A percentile compares a stretch with the other conserved stretches of the same genome.
These are phyloP conservation scores for Phialophora macrospora DNA, from an alignment of 2,329 filamentous ascomycete genomes.

Conservation along the genomic window DNA sequence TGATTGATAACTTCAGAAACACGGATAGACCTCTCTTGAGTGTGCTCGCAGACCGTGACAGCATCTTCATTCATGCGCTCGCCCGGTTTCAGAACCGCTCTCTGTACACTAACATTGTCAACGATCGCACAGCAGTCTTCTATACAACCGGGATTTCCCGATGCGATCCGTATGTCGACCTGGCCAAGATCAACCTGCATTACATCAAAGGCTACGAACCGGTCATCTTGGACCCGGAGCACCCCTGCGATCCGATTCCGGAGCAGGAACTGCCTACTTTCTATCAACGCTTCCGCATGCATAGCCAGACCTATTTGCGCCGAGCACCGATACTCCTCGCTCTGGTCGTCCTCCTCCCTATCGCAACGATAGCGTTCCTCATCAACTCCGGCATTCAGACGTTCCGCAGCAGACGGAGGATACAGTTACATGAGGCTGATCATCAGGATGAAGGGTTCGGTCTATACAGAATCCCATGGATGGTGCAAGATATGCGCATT, in stretches of 20 bases:
- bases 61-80: conserved; percentile 82
- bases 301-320: conserved; percentile 50
- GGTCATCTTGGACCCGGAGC: conserved; percentile 72
- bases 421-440: conserved; percentile 74
- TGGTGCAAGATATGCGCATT: conserved; percentile 74
- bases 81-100: conserved; percentile 75
- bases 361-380: conserved; percentile 73
- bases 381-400: conserved; percentile 78
- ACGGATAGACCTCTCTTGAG: conserved; percentile 80
- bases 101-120: conserved; percentile 84
- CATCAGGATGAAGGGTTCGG: conserved; percentile 69
- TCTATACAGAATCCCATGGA: conserved; percentile 75
- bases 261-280: conserved; percentile 45
- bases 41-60: conserved; percentile 79
- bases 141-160: conserved; percentile 81
- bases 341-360: conserved; percentile 72
- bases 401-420: conserved; percentile 72
- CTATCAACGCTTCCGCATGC: conserved; percentile 45
- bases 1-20: conserved; percentile 81
- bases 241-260: conserved; percentile 61
- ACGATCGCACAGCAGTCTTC: conserved; percentile 80
- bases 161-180: conserved; percentile 75
- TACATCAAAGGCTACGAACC: conserved; percentile 75
- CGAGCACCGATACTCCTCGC: conserved; percentile 68
- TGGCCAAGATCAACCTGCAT: conserved; percentile 71